Percentiles rank a stretch among this genome's conserved stretches.
These are phyloP conservation scores for Ocimum tenuiflorum DNA, from an alignment of 257 asterid species.

Conservation along the genomic window DNA sequence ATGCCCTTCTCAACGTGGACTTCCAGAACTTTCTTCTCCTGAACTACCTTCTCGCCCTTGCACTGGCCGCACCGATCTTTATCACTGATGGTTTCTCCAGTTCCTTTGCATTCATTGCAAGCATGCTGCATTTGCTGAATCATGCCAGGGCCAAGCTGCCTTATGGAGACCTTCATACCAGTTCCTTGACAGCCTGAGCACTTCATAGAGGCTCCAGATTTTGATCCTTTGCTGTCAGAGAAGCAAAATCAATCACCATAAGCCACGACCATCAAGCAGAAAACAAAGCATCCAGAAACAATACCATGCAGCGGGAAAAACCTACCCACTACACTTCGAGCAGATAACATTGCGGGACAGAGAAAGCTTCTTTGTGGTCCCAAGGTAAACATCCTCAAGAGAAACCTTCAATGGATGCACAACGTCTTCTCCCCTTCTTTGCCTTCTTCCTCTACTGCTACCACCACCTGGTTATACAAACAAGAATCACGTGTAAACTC, in stretches of 20 bases:
- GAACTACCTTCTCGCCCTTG: conserved; percentile 57
- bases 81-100: conserved; percentile 47
- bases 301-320: neutral
- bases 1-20: conserved; percentile 53
- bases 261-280: neutral
- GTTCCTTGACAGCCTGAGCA: conserved; percentile 53
- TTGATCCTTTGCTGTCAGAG: conserved; percentile 30
- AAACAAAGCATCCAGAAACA: neutral
- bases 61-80: conserved; percentile 44
- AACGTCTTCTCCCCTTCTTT: conserved; percentile 49
- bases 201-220: too few species aligned
- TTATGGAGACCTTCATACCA: conserved; percentile 47
- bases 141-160: conserved; percentile 57
- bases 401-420: conserved; percentile 49
- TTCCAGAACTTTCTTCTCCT: conserved; percentile 51
- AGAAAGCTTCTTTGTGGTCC: conserved; percentile 46
- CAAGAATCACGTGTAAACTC: neutral
- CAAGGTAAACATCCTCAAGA: conserved; percentile 41
- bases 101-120: conserved; percentile 46
- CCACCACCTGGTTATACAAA: conserved; percentile 36
- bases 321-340: conserved; percentile 41
- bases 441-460: too few species aligned
- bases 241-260: neutral
- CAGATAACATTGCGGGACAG: conserved; percentile 44
- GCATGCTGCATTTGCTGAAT: conserved; percentile 55